These are phyloP conservation scores for Carpinus fangiana DNA, from an alignment of 306 rosid genomes.

Conservation along the genomic window DNA sequence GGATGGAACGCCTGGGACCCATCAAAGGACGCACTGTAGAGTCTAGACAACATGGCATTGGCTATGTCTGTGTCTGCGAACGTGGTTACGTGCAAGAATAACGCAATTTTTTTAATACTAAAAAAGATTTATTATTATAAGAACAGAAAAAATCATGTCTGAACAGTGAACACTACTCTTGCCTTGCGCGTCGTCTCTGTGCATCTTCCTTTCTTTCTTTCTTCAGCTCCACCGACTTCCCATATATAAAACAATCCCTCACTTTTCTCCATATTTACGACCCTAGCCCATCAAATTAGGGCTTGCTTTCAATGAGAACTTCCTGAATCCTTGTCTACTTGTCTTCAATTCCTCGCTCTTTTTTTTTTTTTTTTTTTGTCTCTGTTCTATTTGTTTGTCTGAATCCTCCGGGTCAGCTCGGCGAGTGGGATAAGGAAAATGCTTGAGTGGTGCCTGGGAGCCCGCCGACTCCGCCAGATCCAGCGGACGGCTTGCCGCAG, in stretches of 20 bases:
- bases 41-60: background rate
- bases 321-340: background rate
- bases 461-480: constrained; percentile 76
- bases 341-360: background rate
- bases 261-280: constrained; percentile 21
- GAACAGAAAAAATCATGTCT: background rate
- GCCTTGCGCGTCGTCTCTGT: background rate
- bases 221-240: constrained; percentile 39
- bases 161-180: too few relatives aligned
- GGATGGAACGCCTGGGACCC: background rate
- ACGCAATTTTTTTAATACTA: background rate
- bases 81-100: constrained; percentile 28
- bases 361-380: too few relatives aligned
- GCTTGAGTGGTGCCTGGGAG: constrained; percentile 63
- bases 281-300: background rate
- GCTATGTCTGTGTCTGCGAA: background rate
- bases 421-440: constrained; percentile 25
- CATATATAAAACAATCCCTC: constrained; percentile 6
- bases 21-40: background rate
- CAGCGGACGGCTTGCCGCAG: constrained; percentile 61
- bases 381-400: too few relatives aligned
- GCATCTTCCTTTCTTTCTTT: constrained; percentile 4
- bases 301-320: background rate
- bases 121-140: background rate
- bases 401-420: constrained; percentile 24